phyloP scores from a whole-genome alignment of 805 yeast species.

The Kuraishia ogatae region DNA sequence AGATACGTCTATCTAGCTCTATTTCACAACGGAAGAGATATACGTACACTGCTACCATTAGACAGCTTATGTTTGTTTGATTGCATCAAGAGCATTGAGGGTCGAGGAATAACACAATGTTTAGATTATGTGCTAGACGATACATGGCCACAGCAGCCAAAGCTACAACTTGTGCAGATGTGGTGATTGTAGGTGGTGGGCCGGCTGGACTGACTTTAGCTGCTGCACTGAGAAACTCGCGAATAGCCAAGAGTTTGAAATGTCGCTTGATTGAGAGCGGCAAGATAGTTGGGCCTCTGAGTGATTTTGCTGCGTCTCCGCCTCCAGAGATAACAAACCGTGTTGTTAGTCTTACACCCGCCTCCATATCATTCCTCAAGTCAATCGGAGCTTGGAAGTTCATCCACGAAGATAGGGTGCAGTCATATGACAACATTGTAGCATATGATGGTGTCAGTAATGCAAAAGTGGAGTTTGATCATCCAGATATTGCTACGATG shows the following conservation, averaged over 20 bases:
- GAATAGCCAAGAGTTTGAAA: slow-evolving; percentile 46
- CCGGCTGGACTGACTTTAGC: slow-evolving; percentile 92
- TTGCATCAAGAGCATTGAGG: too few species aligned
- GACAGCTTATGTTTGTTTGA: too few species aligned
- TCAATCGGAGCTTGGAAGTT: slow-evolving; percentile 71
- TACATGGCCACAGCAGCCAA: slow-evolving; percentile 15
- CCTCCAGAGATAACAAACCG: slow-evolving; percentile 62
- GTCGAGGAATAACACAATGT: background rate
- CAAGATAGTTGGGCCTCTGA: slow-evolving; percentile 38
- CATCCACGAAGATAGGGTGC: slow-evolving; percentile 61
- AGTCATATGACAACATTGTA: slow-evolving; percentile 70
- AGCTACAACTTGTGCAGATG: slow-evolving; percentile 35
- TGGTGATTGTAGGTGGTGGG: slow-evolving; percentile 92
- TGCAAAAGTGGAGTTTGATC: slow-evolving; percentile 65
- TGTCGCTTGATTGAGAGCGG: slow-evolving; percentile 72
- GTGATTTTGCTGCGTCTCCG: slow-evolving; percentile 33
- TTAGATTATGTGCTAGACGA: slow-evolving; percentile 12
- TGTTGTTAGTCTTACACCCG: slow-evolving; percentile 81
- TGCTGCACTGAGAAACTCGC: slow-evolving; percentile 68
- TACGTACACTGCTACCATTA: too few species aligned
- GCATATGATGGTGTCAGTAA: slow-evolving; percentile 82
- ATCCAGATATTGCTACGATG: slow-evolving; percentile 69
- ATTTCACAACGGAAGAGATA: too few species aligned
- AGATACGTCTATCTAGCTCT: too few species aligned
- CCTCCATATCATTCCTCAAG: slow-evolving; percentile 55